phyloP scores from a whole-genome alignment of 2,329 filamentous ascomycete species.

The Fusarium anguioides region DNA sequence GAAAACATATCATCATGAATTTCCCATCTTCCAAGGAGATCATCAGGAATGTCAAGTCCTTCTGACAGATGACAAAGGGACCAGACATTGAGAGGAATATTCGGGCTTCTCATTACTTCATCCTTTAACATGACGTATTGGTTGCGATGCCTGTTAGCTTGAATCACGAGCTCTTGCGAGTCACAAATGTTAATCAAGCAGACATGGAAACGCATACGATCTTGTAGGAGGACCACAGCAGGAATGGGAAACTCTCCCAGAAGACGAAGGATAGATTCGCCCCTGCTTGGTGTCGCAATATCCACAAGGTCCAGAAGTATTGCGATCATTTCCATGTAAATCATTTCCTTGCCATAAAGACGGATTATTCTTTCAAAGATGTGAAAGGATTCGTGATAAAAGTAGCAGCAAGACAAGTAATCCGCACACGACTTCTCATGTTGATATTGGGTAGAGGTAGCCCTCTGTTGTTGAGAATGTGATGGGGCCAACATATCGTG shows the following conservation, averaged over 20 bases:
- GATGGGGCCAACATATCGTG: no score
- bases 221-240: neutral
- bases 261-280: accelerated
- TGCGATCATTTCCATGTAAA: no score
- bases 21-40: neutral
- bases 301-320: neutral
- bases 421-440: neutral
- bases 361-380: no score
- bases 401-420: neutral
- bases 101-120: neutral
- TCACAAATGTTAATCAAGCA: neutral
- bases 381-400: neutral
- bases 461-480: no score
- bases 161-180: neutral
- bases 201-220: neutral
- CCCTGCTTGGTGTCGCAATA: accelerated
- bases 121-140: neutral
- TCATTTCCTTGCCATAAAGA: no score
- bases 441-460: neutral
- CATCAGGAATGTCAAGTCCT: neutral
- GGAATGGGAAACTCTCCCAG: neutral
- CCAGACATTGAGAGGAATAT: neutral
- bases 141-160: neutral
- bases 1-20: neutral
- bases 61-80: neutral